Conservation (phyloP, 2,329 filamentous ascomycete genomes). For the Aspergillus quadrilineatus region DNA sequence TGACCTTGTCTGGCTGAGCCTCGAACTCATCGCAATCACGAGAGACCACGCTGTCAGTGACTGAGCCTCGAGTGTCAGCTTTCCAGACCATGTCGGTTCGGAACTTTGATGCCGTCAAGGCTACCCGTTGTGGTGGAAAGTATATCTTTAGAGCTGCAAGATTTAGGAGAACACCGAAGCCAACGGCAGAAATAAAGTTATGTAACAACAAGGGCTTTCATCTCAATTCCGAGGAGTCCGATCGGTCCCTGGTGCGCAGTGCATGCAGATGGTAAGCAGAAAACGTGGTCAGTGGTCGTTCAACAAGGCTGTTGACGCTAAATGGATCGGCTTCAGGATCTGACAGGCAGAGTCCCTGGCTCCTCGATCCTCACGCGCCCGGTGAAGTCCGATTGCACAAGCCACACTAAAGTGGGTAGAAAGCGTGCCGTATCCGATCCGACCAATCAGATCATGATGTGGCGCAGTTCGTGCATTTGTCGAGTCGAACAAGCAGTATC, state of each 20-base stretch:
- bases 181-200: not conserved
- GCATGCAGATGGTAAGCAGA: not conserved
- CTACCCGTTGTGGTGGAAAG: not conserved
- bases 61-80: no score
- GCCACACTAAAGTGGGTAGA: not conserved
- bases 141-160: not conserved
- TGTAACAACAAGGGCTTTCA: not conserved
- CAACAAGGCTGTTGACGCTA: not conserved
- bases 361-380: not conserved
- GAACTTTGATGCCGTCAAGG: not conserved
- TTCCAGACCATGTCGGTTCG: not conserved
- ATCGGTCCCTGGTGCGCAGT: slow-evolving; percentile 1
- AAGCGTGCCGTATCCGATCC: not conserved
- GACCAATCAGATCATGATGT: not conserved
- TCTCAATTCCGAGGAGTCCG: not conserved
- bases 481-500: not conserved
- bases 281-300: slow-evolving; percentile 1
- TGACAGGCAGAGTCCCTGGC: not conserved
- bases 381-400: not conserved
- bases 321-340: not conserved
- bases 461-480: not conserved
- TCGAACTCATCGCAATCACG: not conserved
- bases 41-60: not conserved
- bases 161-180: not conserved
- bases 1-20: not conserved